These are phyloP conservation scores for Fusarium bactridioides DNA, from an alignment of 2,329 filamentous ascomycete species.

Conservation along the genomic window DNA sequence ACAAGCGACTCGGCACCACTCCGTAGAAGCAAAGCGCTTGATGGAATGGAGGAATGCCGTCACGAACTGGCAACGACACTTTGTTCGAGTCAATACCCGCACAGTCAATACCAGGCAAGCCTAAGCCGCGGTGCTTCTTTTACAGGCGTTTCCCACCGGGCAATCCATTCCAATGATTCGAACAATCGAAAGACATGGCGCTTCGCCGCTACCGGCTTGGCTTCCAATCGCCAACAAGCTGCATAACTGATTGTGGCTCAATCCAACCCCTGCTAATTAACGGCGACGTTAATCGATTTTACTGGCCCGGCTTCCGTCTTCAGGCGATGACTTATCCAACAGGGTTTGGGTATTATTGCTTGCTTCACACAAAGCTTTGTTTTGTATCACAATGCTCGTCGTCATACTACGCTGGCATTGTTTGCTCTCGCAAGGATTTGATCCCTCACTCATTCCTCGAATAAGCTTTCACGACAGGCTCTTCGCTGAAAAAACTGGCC, in stretches of 20 bases:
- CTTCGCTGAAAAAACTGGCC: constrained; percentile 9
- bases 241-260: constrained; percentile 21
- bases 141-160: neutral
- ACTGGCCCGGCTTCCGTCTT: neutral
- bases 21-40: neutral
- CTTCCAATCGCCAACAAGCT: constrained; percentile 18
- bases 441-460: constrained; percentile 7
- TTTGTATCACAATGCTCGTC: constrained; percentile 34
- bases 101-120: neutral
- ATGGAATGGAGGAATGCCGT: constrained; percentile 4
- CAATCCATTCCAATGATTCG: constrained; percentile 32
- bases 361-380: constrained; percentile 35
- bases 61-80: neutral
- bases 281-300: constrained; percentile 16
- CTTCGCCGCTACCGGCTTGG: constrained; percentile 38
- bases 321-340: neutral
- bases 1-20: constrained; percentile 10
- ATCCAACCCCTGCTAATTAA: constrained; percentile 15
- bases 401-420: constrained; percentile 6
- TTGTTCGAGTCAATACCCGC: neutral
- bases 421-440: constrained; percentile 7
- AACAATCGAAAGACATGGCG: constrained; percentile 22
- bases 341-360: neutral
- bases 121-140: constrained; percentile 2
- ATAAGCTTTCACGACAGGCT: constrained; percentile 18